Base-by-base conservation (phyloP, 192 early-diverging fungal genomes). In the Lunasporangiospora selenospora region DNA sequence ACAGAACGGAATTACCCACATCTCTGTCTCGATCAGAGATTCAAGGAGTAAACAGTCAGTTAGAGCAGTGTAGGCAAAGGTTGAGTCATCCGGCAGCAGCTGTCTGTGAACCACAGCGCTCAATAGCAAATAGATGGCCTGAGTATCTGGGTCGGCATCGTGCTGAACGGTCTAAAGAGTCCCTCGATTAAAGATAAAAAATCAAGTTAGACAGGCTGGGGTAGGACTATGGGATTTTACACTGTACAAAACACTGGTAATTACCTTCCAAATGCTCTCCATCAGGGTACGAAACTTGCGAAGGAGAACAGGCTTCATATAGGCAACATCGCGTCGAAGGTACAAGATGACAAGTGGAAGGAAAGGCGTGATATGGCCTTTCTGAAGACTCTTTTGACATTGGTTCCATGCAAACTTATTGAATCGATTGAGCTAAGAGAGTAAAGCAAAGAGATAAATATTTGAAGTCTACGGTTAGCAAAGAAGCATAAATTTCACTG, bases 381-480 rank as follows among this genome's bases (percentile, higher is more conserved):
- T 55, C 32, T 69, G 55, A 23, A 79, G 49, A 19, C 54, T 61
- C 56, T 67, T 75, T 16, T 73, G 48, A 30, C 69, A 67, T 21
- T 79, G 65, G 29, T 75, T 73, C 65, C 70, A 63, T 1, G 77
- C 70, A 61, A 79, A 79, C 62, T 79, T 79, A 40, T 79, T 79
- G 47, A 75, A 79, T 5, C 77, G 59, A 54, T 75, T 79, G 6
- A 75, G 43, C 76, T 77, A 58, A 19, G n/a, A 21, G 6, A 18
- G 15, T 12, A 3, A 4, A 16, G 3, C 39, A 15, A n/a, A n/a
- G n/a, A n/a, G n/a, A n/a, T n/a, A n/a, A n/a, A n/a, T n/a, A n/a
- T n/a, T n/a, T n/a, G n/a, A n/a, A n/a, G n/a, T n/a, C n/a, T n/a
- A n/a, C n/a, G n/a, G n/a, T n/a, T n/a, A n/a, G n/a, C n/a, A n/a